A percentile compares a stretch with the other conserved stretches of the same genome.
Conservation (phyloP, 148 eudicot species). For the Beta vulgaris region DNA sequence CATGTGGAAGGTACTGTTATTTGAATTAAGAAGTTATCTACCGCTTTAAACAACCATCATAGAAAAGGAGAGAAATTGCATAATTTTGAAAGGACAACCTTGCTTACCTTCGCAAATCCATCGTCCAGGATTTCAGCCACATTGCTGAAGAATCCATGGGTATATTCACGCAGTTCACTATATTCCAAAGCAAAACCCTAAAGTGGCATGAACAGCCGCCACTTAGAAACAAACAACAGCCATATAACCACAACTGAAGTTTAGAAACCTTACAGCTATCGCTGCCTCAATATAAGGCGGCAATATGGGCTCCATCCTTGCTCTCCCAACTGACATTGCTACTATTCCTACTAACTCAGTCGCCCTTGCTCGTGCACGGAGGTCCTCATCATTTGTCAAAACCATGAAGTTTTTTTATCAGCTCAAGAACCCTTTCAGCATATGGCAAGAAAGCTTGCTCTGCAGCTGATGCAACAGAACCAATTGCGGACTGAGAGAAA, state of each 20-base stretch:
- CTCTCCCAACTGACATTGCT: slow-evolving; percentile 92
- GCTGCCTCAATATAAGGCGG: slow-evolving; percentile 98
- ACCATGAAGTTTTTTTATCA: slow-evolving; percentile 90
- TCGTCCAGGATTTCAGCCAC: slow-evolving; percentile 89
- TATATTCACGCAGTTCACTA: slow-evolving; percentile 96
- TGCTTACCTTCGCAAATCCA: slow-evolving; percentile 79
- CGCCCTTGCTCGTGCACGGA: slow-evolving; percentile 85
- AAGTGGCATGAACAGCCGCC: slow-evolving; percentile 4
- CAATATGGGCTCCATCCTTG: slow-evolving; percentile 82
- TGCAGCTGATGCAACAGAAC: slow-evolving; percentile 95
- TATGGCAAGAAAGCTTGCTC: slow-evolving; percentile 90
- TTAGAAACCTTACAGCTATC: slow-evolving; percentile 52
- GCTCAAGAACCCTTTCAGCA: slow-evolving; percentile 91
- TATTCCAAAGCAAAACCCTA: slow-evolving; percentile 87
- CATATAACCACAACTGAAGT: background rate
- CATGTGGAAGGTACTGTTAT: slow-evolving; percentile 90
- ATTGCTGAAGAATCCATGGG: slow-evolving; percentile 98
- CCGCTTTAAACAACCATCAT: background rate
- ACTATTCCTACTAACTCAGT: slow-evolving; percentile 96
- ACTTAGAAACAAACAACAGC: slow-evolving; percentile 11
- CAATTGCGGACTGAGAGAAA: slow-evolving; percentile 85
- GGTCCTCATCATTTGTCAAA: slow-evolving; percentile 87
- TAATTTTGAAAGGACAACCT: background rate
- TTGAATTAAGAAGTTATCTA: slow-evolving; percentile 15
- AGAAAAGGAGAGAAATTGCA: slow-evolving; percentile 3